Evolutionary conservation across 108 stramenopile species (phyloP), one percentile per base, ranked within the genome.

Genomic region (Cyclostephanos tholiformis): DNA sequence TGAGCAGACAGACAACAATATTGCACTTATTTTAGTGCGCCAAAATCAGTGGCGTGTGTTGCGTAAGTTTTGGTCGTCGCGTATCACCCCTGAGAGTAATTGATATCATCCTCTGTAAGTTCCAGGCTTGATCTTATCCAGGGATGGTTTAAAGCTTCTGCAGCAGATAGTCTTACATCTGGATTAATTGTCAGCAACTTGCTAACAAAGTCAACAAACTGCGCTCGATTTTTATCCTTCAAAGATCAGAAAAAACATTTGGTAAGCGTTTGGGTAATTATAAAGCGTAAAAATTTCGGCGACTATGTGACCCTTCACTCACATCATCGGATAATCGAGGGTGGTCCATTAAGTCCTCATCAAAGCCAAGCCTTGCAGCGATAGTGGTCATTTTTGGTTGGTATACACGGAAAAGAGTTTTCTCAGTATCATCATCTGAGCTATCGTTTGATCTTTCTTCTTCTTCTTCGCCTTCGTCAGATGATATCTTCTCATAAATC

Each of bases 161-260:
- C 80, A 17, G 96, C 94, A 6, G 88, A 85, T 23, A 87, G 89
- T 65, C 96, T 77, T 36, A 59, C 58, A 60, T 86, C 85, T 30
- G 93, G 93, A 65, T 95, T 93, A 49, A 97, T 86, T n/a, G 88
- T 89, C 56, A 97, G 77, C 17, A 94, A 49, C 44, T 83, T 73
- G 14, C 77, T 69, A 11, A 97, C 83, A 72, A 96, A 97, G 75
- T 96, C 95, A 14, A 87, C 75, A 70, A 97, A 96, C 32, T 87
- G 36, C 22, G 84, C 89, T 62, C 89, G 68, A 41, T 84, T 65
- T 56, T 87, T 77, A 30, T 89, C 87, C 62, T 82, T 75, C 19
- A 63, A 14, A 46, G 35, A 17, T 22, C 1, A 10, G 46, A 62
- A 72, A 23, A 53, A 14, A 66, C 36, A 36, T 26, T 27, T 11